These are phyloP conservation scores for Kregervanrija fluxuum DNA, from an alignment of 805 yeast genomes.

Conservation along the genomic window DNA sequence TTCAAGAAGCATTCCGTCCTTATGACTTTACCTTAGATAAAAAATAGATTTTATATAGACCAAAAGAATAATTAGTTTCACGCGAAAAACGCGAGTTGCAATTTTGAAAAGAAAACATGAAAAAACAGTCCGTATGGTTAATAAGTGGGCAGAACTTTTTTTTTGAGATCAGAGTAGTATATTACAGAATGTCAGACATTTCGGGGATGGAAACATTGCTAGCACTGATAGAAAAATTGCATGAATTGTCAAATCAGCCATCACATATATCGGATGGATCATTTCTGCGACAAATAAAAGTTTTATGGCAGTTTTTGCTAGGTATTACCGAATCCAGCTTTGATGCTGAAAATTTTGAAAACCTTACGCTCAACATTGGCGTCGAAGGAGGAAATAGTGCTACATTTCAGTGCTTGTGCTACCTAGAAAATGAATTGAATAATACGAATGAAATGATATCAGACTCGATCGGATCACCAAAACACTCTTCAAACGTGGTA, in stretches of 20 bases:
- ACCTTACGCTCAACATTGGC: constrained; percentile 11
- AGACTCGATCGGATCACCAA: constrained; percentile 2
- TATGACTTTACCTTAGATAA: constrained; percentile 44
- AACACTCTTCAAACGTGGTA: constrained; percentile 2
- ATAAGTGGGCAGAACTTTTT: neutral
- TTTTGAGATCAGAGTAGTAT: too few species aligned
- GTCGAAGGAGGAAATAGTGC: neutral
- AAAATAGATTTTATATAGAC: neutral
- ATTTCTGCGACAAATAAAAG: constrained; percentile 12
- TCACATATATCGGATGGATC: constrained; percentile 1
- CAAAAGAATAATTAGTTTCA: constrained; percentile 1
- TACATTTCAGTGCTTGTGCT: too few species aligned
- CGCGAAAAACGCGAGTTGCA: too few species aligned
- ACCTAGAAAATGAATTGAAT: too few species aligned
- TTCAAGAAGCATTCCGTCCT: constrained; percentile 46
- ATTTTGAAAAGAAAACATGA: too few species aligned
- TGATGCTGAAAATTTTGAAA: constrained; percentile 10
- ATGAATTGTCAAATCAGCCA: constrained; percentile 5
- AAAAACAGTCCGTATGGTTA: neutral
- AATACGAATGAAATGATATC: too few species aligned
- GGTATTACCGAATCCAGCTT: constrained; percentile 18
- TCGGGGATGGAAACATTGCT: constrained; percentile 9
- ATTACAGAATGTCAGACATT: neutral
- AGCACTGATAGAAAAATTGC: constrained; percentile 11
- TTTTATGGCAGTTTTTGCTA: constrained; percentile 20